Evolutionary conservation across 495 filamentous ascomycete genomes (phyloP).

Genomic region (Glonium stellatum): DNA sequence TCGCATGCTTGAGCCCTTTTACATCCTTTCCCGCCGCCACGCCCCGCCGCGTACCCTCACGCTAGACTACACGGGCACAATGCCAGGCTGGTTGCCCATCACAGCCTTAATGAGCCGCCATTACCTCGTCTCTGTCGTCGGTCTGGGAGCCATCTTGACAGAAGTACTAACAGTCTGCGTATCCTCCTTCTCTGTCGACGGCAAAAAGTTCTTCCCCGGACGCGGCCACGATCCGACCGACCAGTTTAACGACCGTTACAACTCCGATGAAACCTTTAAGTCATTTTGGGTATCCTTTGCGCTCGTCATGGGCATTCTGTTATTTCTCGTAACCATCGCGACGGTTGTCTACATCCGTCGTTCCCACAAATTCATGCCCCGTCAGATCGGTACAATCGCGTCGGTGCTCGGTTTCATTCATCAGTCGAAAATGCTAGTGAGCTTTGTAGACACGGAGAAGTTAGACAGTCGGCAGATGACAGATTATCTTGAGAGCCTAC

Average conservation of each 20-base stretch:
- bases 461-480: slow-evolving; percentile 52
- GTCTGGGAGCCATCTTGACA: slow-evolving; percentile 54
- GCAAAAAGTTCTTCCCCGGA: slow-evolving; percentile 44
- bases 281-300: slow-evolving; percentile 54
- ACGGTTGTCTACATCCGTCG: slow-evolving; percentile 48
- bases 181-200: slow-evolving; percentile 54
- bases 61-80: slow-evolving; percentile 64
- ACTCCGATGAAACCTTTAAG: slow-evolving; percentile 51
- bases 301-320: slow-evolving; percentile 53
- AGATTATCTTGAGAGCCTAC: slow-evolving; percentile 43
- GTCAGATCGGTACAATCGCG: slow-evolving; percentile 66
- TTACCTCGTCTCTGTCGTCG: slow-evolving; percentile 55
- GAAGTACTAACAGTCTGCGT: slow-evolving; percentile 64
- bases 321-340: slow-evolving; percentile 48
- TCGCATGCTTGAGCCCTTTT: slow-evolving; percentile 70
- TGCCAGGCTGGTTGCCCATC: slow-evolving; percentile 57
- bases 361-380: slow-evolving; percentile 57
- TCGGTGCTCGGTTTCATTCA: slow-evolving; percentile 66
- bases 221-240: slow-evolving; percentile 13
- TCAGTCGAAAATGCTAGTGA: slow-evolving; percentile 64
- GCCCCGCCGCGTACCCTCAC: slow-evolving; percentile 56
- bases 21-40: slow-evolving; percentile 56
- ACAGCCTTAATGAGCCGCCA: slow-evolving; percentile 56
- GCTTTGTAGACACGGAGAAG: slow-evolving; percentile 61
- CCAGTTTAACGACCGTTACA: slow-evolving; percentile 36